Base-by-base conservation (phyloP, 352 stramenopile species). In the Phytophthora podocarpi region DNA sequence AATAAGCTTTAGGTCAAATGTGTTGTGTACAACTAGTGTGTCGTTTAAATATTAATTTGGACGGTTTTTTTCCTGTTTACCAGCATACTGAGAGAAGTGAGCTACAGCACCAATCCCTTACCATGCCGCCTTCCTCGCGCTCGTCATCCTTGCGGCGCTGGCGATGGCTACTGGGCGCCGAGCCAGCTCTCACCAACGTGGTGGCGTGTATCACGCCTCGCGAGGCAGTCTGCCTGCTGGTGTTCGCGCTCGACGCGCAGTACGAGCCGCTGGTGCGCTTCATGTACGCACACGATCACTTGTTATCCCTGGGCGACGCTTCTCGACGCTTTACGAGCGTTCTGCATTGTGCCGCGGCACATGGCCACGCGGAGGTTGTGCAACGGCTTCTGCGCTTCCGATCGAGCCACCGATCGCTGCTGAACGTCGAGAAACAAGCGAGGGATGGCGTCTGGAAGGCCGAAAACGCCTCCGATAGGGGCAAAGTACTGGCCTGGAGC, bases 381-480 rank as follows among this genome's bases (percentile, higher is more conserved):
- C 71, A 80, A 40, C 51, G 59, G 39, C 55, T 77, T 20, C 48
- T 80, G 10, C 67, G 67, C 59, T 74, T 76, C 30, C 54, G 58
- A 43, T 42, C 64, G 15, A 73, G 35, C 28, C 34, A 69, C 24
- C 12, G 24, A 4, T n/a, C 50, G 52, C 42, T 72, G 32, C n/a
- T 66, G 2, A 31, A 30, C 9, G 32, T 30, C 7, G 46, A 58
- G 18, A 50, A 60, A 46, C 24, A 42, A 45, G 26, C 35, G 36
- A 39, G 23, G 27, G n/a, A 42, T 24, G 34, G 4, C 23, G 39
- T 40, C 7, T 64, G 13, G 3, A 40, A 39, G 21, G 20, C 39
- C 1, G 2, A 27, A 20, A 34, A 46, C 3, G 11, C 27, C 5
- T 63, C 58, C 1, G 21, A 30, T 27, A 46, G 48, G 21, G 48